These are phyloP conservation scores for Phaeosphaeria sp. DNA, from an alignment of 2,329 filamentous ascomycete genomes.

Conservation along the genomic window DNA sequence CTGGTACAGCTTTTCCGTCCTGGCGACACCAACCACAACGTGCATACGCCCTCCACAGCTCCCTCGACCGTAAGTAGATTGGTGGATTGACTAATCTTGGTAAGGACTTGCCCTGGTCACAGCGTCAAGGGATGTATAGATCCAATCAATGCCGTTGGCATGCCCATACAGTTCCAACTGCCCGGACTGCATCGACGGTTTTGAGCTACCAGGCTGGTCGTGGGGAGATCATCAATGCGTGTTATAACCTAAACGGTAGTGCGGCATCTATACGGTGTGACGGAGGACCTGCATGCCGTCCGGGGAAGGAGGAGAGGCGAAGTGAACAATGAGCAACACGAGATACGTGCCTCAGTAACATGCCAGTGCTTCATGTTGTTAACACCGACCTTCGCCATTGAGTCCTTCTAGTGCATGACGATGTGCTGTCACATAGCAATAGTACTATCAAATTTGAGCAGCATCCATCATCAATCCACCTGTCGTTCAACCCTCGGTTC, in stretches of 20 bases:
- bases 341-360: slow-evolving; percentile 13
- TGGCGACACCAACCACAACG: slow-evolving; percentile 15
- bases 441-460: not conserved
- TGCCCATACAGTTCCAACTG: slow-evolving; percentile 7
- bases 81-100: slow-evolving; percentile 4
- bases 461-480: not conserved
- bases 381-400: not conserved
- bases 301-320: slow-evolving; percentile 34
- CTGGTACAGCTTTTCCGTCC: slow-evolving; percentile 19
- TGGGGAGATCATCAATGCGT: slow-evolving; percentile 18
- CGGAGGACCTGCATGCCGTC: slow-evolving; percentile 19
- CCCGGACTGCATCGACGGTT: slow-evolving; percentile 12
- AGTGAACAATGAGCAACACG: slow-evolving; percentile 13
- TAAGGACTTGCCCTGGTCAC: slow-evolving; percentile 7
- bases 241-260: slow-evolving; percentile 17
- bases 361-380: not conserved
- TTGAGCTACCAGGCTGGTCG: slow-evolving; percentile 10
- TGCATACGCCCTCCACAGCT: slow-evolving; percentile 10
- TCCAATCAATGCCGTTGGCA: slow-evolving; percentile 4
- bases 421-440: not conserved
- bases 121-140: not conserved
- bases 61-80: slow-evolving; percentile 3
- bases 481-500: not conserved
- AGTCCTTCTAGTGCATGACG: not conserved
- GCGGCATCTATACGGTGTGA: slow-evolving; percentile 24